Evolutionary conservation across 768 basidiomycete genomes (phyloP), one percentile per base, ranked within the genome.

Genomic region (Suillus placidus): DNA sequence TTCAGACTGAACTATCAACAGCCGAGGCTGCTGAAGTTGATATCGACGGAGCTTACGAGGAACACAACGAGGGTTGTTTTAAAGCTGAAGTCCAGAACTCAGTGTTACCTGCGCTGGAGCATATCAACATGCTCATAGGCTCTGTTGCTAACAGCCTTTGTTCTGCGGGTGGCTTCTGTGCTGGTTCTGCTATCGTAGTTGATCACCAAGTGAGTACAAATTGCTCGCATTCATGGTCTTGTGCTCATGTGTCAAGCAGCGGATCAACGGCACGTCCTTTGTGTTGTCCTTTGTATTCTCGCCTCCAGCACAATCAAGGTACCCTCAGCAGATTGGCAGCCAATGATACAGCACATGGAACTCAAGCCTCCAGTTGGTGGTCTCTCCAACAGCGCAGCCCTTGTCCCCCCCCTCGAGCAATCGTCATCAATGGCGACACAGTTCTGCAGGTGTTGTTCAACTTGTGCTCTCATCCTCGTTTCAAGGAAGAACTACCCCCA

Each of bases 91-190:
- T 93, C 10, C 85, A 97, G 71, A 94, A 95, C 70, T n/a, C n/a
- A n/a, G n/a, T n/a, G n/a, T n/a, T n/a, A n/a, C n/a, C n/a, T n/a
- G n/a, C n/a, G n/a, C n/a, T n/a, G n/a, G n/a, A n/a, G n/a, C n/a
- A n/a, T n/a, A n/a, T n/a, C n/a, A n/a, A 99, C 77, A 95, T 99
- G 85, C 83, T 98, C n/a, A 82, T 97, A 2, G 97, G 95, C 4
- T 96, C 94, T 32, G 85, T 94, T 66, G 91, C 95, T 0, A 94
- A 85, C 43, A 91, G 92, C 16, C 85, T 99, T 23, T 87, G 87
- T 66, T 87, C 96, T 1, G 84, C 85, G 2, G 97, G 97, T 57
- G 97, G 97, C 1, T 99, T 99, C 85, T 99, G 97, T 72, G 94
- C 94, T 4, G 97, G 97, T 32, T 91, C 92, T 1, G 77, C 79